Evolutionary conservation across 2,329 filamentous ascomycete species (phyloP).

Genomic region (Talaromyces sp.): DNA sequence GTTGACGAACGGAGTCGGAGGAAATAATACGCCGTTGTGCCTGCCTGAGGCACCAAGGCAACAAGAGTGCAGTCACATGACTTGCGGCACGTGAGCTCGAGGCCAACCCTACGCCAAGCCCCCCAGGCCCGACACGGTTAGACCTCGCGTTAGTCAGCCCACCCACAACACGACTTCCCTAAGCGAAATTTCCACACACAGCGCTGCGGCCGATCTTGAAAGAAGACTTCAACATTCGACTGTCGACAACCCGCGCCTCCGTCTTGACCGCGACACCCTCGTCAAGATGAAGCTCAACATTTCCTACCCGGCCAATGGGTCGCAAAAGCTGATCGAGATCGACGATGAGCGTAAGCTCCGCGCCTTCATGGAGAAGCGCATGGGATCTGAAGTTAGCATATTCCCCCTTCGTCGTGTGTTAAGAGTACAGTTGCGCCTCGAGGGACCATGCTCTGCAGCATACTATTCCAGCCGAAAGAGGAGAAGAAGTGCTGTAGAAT

Average conservation of each 20-base stretch:
- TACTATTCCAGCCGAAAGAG: constrained; percentile 3
- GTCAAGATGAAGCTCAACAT: constrained; percentile 73
- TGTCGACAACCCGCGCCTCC: constrained; percentile 40
- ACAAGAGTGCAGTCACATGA: background rate
- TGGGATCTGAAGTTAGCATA: constrained; percentile 53
- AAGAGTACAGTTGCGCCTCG: constrained; percentile 9
- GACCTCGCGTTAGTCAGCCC: constrained; percentile 25
- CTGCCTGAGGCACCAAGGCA: background rate
- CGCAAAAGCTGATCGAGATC: constrained; percentile 97
- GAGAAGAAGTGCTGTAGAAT: constrained; percentile 12
- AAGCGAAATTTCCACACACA: constrained; percentile 20
- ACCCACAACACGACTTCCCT: constrained; percentile 22
- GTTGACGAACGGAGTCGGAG: background rate
- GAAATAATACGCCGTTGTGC: background rate
- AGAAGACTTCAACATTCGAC: constrained; percentile 22
- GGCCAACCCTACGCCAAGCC: constrained; percentile 21
- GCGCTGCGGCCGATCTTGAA: constrained; percentile 25
- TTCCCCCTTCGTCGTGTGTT: constrained; percentile 16
- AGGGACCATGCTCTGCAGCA: constrained; percentile 1
- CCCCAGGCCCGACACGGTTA: constrained; percentile 18
- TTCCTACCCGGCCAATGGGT: constrained; percentile 97
- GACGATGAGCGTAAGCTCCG: constrained; percentile 99
- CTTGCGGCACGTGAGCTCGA: constrained; percentile 12
- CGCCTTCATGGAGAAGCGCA: constrained; percentile 97
- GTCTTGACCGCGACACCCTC: constrained; percentile 43